phyloP scores from a whole-genome alignment of 257 asterid genomes.

The Verbascum thapsus region DNA sequence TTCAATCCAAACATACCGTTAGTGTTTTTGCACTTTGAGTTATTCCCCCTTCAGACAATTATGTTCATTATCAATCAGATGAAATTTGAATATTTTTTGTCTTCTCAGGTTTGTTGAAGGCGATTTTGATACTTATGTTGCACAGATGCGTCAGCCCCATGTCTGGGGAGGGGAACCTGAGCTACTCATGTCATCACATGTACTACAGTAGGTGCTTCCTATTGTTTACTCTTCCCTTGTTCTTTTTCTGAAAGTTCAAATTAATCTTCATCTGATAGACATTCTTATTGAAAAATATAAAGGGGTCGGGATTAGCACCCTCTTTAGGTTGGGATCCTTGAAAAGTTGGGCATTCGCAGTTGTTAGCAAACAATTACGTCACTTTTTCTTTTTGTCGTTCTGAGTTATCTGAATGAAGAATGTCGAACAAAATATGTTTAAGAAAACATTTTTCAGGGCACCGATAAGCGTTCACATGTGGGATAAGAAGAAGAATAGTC shows the following conservation, averaged over 20 bases:
- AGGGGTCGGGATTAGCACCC: background rate
- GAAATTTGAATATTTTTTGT: background rate
- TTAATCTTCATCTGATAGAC: background rate
- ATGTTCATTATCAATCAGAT: conserved; percentile 1
- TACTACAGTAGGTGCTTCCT: conserved; percentile 51
- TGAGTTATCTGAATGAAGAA: conserved; percentile 17
- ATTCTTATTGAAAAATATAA: background rate
- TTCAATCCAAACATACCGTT: no score
- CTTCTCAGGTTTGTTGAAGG: conserved; percentile 71
- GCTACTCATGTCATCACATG: conserved; percentile 71
- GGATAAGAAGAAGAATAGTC: conserved; percentile 57
- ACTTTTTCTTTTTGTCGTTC: background rate
- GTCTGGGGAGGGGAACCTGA: conserved; percentile 87
- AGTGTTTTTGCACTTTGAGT: background rate
- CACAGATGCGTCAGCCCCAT: conserved; percentile 63
- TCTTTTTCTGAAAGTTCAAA: background rate
- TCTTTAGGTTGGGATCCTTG: conserved; percentile 9
- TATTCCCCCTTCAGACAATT: background rate
- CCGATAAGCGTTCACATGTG: conserved; percentile 66
- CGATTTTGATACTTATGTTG: conserved; percentile 68
- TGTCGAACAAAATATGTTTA: background rate
- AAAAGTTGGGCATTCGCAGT: background rate
- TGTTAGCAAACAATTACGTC: no score
- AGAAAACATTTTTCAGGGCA: conserved; percentile 44
- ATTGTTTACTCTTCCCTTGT: background rate